These are phyloP conservation scores for Nemania diffusa DNA, from an alignment of 2,329 filamentous ascomycete genomes.

Conservation along the genomic window DNA sequence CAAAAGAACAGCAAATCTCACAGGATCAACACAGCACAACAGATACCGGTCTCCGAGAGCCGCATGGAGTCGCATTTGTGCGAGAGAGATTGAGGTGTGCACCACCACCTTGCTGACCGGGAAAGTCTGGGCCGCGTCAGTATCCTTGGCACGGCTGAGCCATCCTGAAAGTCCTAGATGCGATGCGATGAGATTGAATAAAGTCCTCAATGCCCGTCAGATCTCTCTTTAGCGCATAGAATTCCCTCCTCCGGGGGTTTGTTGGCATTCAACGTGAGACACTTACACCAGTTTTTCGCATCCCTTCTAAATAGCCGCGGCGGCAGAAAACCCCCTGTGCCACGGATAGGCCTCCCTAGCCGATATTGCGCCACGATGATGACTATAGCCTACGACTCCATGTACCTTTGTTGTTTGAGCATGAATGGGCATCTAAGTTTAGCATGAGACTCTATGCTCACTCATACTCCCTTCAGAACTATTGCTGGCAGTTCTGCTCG, in stretches of 20 bases:
- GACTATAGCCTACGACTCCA: neutral
- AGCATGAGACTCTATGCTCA: neutral
- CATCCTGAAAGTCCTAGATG: neutral
- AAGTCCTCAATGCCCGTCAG: neutral
- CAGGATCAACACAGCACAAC: constrained; percentile 6
- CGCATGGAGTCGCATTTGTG: constrained; percentile 24
- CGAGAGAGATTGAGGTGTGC: constrained; percentile 3
- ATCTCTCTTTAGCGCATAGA: constrained; percentile 23
- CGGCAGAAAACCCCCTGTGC: constrained; percentile 28
- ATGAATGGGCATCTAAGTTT: neutral
- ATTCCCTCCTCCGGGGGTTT: neutral
- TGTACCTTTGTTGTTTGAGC: neutral
- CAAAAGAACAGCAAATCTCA: constrained; percentile 1
- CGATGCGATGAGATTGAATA: neutral
- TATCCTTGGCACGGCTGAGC: constrained; percentile 18
- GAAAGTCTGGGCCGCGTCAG: constrained; percentile 21
- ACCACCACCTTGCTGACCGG: neutral
- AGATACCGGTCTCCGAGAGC: constrained; percentile 22
- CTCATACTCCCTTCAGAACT: neutral
- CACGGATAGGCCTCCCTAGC: constrained; percentile 24
- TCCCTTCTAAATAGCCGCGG: constrained; percentile 30
- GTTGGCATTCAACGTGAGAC: constrained; percentile 28
- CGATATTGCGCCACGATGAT: constrained; percentile 17
- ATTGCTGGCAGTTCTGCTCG: neutral
- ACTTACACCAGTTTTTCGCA: constrained; percentile 4